Evolutionary conservation across 495 filamentous ascomycete genomes (phyloP).

Genomic region (Tuber melanosporum): DNA sequence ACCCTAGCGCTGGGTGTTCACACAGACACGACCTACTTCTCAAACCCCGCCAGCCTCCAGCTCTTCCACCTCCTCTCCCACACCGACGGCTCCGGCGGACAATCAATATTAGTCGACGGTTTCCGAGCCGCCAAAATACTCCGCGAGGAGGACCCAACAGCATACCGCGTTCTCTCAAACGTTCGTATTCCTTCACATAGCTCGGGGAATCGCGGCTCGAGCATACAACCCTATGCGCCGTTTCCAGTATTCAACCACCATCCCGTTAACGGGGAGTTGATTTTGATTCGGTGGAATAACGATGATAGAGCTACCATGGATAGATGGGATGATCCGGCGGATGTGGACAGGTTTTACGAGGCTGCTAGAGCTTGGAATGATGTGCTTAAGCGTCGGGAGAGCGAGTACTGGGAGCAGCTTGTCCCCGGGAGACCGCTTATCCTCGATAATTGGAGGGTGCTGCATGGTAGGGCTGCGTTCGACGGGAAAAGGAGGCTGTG

Average conservation of each 20-base stretch:
- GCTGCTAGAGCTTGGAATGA: constrained; percentile 63
- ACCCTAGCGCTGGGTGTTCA: constrained; percentile 67
- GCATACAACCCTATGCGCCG: constrained; percentile 59
- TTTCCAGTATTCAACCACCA: constrained; percentile 64
- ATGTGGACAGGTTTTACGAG: constrained; percentile 60
- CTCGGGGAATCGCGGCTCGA: constrained; percentile 74
- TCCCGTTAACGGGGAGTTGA: constrained; percentile 44
- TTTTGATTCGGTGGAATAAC: constrained; percentile 84
- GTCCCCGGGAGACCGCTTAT: constrained; percentile 71
- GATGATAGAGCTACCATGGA: constrained; percentile 67
- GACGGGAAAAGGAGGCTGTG: constrained; percentile 79
- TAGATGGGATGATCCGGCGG: constrained; percentile 43
- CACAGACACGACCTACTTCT: constrained; percentile 92
- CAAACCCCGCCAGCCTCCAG: constrained; percentile 80
- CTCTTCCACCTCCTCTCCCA: constrained; percentile 86
- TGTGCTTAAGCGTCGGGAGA: constrained; percentile 51
- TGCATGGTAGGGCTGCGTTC: constrained; percentile 78
- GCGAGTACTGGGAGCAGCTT: constrained; percentile 69
- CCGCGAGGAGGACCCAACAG: constrained; percentile 45
- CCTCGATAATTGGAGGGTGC: constrained; percentile 91
- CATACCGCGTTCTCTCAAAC: constrained; percentile 51
- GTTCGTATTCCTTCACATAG: constrained; percentile 64
- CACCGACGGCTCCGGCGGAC: constrained; percentile 57
- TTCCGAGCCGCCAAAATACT: constrained; percentile 62
- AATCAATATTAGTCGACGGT: constrained; percentile 74